A percentile compares a stretch with the other conserved stretches of the same genome.
Evolutionary conservation across 768 basidiomycete genomes (phyloP).

Genomic region (Russula lepida): DNA sequence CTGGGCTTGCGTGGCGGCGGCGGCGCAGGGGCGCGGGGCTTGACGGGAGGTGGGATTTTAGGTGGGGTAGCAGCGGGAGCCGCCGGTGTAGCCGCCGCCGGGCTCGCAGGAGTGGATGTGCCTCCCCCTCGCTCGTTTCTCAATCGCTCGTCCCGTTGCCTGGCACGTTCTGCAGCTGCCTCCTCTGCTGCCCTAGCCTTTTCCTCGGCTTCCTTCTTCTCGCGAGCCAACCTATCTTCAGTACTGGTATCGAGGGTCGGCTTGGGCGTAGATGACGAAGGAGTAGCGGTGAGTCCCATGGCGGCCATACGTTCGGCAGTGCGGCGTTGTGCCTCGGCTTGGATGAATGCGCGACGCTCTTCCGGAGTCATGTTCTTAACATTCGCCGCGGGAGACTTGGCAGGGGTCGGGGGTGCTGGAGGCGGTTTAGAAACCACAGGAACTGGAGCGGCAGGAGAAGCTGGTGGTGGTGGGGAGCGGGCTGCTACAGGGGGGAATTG

Average conservation of each 20-base stretch:
- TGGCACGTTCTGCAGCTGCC: conserved; percentile 74
- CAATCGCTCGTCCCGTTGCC: conserved; percentile 59
- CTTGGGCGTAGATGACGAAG: conserved; percentile 32
- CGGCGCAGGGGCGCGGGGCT: conserved; percentile 30
- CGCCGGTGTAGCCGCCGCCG: conserved; percentile 26
- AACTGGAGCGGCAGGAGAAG: conserved; percentile 36
- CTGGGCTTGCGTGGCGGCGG: conserved; percentile 35
- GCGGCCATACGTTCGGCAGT: conserved; percentile 80
- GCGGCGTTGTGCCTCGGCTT: conserved; percentile 70
- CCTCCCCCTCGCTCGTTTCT: conserved; percentile 65
- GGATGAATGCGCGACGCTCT: conserved; percentile 70
- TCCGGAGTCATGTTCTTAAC: conserved; percentile 76
- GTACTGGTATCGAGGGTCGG: conserved; percentile 67
- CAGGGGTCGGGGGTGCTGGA: conserved; percentile 43
- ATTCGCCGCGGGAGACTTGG: conserved; percentile 52
- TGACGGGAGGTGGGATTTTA: conserved; percentile 28
- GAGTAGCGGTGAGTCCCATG: conserved; percentile 55
- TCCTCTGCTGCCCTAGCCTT: conserved; percentile 70
- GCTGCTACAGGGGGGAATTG: conserved; percentile 29
- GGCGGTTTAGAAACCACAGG: conserved; percentile 35
- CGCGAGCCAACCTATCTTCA: conserved; percentile 74
- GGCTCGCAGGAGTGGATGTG: conserved; percentile 29
- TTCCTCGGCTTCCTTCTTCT: conserved; percentile 88
- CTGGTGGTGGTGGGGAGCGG: conserved; percentile 42
- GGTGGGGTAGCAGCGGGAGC: conserved; percentile 31